These are phyloP conservation scores for Hibiscus trionum DNA, from an alignment of 345 rosid species.

Conservation along the genomic window DNA sequence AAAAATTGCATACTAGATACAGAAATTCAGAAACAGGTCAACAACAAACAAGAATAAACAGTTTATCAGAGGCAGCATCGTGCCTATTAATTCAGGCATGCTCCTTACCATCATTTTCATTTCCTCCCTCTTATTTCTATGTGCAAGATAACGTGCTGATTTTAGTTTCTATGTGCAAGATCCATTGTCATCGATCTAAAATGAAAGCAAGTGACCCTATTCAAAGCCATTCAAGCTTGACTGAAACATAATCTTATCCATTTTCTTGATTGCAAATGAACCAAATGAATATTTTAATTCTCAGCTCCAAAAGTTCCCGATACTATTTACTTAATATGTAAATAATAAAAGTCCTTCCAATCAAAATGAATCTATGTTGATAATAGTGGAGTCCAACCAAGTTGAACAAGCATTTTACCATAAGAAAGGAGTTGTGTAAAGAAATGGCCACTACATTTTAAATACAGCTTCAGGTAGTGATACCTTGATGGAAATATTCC, in stretches of 20 bases:
- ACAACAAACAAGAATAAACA: background rate
- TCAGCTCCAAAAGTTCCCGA: background rate
- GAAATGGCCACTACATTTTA: background rate
- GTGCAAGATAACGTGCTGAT: background rate
- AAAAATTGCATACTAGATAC: background rate
- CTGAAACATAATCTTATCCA: background rate
- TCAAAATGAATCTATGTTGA: background rate
- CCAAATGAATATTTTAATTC: background rate
- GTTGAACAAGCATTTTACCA: background rate
- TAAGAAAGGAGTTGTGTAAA: background rate
- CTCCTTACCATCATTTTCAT: background rate
- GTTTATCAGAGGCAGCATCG: background rate
- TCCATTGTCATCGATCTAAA: background rate
- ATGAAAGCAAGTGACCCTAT: background rate
- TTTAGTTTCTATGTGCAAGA: no score
- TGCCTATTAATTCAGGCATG: background rate
- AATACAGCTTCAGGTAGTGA: background rate
- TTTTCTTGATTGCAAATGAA: background rate
- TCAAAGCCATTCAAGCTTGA: background rate
- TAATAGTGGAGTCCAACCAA: no score
- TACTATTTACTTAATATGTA: background rate
- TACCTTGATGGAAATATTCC: slow-evolving; percentile 97
- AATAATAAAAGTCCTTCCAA: background rate
- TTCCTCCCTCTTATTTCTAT: background rate
- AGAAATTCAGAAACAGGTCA: background rate